Base-by-base conservation (phyloP, 352 stramenopile genomes). In the Phytopythium mirpurense region DNA sequence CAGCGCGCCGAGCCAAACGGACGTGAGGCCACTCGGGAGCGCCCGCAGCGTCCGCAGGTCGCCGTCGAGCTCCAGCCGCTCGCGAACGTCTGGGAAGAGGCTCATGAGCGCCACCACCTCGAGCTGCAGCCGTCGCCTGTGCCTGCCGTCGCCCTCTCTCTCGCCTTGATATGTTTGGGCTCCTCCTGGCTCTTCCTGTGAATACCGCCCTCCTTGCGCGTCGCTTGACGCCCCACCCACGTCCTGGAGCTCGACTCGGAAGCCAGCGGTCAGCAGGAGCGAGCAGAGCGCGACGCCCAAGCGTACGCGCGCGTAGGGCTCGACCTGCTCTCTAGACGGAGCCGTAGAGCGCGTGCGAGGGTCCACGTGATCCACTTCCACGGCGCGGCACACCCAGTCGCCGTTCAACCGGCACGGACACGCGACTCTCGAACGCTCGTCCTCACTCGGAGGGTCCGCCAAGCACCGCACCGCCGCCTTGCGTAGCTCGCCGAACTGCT, bases 341-440 rank as follows among this genome's bases (percentile, higher is more conserved):
- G 21, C n/a, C 19, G 18, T 19, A 2, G 15, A 15, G 0, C 12
- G 40, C 7, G 40, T 31, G 2, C 26, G 36, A 12, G 32, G 14
- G 19, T 42, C 34, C 2, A 42, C 27, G 11, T 27, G 29, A 12
- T 48, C 27, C 32, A 48, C 37, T n/a, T 60, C 51, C 16, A 60
- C 31, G 8, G 29, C 44, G 32, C 58, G 58, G 23, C 58, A 64
- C 7, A 60, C 32, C 58, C 52, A 64, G 12, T 49, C 45, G 16
- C 51, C 57, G 32, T 44, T 59, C 15, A 63, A 43, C 0, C 29
- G 45, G 5, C 45, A 51, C 10, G 5, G 45, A 16, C 45, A 27
- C 12, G 32, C 6, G 29, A 0, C 21, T 14, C 6, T 31, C 2
- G 29, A 0, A 9, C 19, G 7, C 7, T 19, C 45, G n/a, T n/a